These are phyloP conservation scores for Hymenoscyphus linearis DNA, from an alignment of 2,329 filamentous ascomycete genomes.

Conservation along the genomic window DNA sequence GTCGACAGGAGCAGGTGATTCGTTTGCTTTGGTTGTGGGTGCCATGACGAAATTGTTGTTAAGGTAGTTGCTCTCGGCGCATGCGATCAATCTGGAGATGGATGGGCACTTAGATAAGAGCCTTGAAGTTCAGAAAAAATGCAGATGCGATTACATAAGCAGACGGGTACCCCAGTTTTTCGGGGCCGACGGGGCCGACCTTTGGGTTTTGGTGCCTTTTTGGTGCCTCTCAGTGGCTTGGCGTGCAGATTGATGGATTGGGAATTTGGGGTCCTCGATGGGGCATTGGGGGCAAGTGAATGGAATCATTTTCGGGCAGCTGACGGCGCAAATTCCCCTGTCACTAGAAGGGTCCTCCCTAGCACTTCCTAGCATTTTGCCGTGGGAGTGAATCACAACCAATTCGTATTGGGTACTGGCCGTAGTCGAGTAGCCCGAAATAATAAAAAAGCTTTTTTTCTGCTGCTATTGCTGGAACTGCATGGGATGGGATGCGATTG, in stretches of 20 bases:
- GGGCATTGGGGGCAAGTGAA: no score
- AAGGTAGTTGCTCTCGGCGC: slow-evolving; percentile 5
- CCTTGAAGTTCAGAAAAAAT: neutral
- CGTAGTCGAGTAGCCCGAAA: neutral
- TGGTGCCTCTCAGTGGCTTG: neutral
- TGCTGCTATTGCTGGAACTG: neutral
- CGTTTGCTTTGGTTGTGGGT: slow-evolving; percentile 18
- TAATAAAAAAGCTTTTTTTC: neutral
- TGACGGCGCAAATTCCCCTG: neutral
- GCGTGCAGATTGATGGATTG: no score
- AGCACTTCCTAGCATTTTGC: no score
- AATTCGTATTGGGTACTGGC: neutral
- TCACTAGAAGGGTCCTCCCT: neutral
- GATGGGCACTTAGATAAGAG: neutral
- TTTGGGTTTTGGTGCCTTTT: neutral
- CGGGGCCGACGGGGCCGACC: neutral
- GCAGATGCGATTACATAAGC: neutral
- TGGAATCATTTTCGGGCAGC: neutral
- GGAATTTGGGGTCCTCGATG: no score
- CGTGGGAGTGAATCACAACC: neutral
- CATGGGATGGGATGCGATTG: neutral
- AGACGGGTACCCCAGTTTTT: neutral
- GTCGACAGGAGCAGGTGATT: slow-evolving; percentile 5
- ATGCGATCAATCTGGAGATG: slow-evolving; percentile 1
- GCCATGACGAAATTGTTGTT: slow-evolving; percentile 11